Conservation (phyloP, 192 early-diverging fungal species). For the Backusella mclennaniae region DNA sequence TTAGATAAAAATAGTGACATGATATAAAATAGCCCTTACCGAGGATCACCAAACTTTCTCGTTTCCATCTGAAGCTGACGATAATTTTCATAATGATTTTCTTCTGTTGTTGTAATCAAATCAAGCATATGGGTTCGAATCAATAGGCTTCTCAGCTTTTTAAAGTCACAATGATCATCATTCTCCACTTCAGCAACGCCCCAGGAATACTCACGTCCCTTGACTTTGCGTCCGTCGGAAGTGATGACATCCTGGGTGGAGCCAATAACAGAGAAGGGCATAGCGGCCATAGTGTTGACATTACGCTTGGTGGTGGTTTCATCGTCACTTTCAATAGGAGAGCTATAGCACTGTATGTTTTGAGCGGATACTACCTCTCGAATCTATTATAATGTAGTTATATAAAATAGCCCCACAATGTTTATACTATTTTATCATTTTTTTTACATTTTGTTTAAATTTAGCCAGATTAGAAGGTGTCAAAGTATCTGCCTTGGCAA, state of each 20-base stretch:
- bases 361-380: slow-evolving; percentile 90
- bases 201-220: slow-evolving; percentile 97
- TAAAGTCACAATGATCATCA: slow-evolving; percentile 97
- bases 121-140: slow-evolving; percentile 99
- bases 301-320: slow-evolving; percentile 75
- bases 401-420: no score
- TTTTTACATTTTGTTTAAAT: slow-evolving; percentile 90
- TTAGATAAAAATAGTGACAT: neutral
- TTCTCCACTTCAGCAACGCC: slow-evolving; percentile 99
- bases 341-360: slow-evolving; percentile 89
- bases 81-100: slow-evolving; percentile 93
- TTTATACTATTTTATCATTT: neutral
- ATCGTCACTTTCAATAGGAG: slow-evolving; percentile 89
- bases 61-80: slow-evolving; percentile 85
- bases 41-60: slow-evolving; percentile 80
- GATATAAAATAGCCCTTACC: slow-evolving; percentile 32
- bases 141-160: slow-evolving; percentile 93
- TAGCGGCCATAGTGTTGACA: slow-evolving; percentile 81
- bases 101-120: slow-evolving; percentile 89
- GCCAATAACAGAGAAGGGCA: slow-evolving; percentile 97
- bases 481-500: slow-evolving; percentile 98
- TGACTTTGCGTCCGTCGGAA: slow-evolving; percentile 84
- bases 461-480: slow-evolving; percentile 85
- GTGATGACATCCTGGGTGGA: slow-evolving; percentile 82
- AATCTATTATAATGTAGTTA: slow-evolving; percentile 46